Base-by-base conservation (phyloP, 306 rosid species). In the Cicer pinnatifidum region DNA sequence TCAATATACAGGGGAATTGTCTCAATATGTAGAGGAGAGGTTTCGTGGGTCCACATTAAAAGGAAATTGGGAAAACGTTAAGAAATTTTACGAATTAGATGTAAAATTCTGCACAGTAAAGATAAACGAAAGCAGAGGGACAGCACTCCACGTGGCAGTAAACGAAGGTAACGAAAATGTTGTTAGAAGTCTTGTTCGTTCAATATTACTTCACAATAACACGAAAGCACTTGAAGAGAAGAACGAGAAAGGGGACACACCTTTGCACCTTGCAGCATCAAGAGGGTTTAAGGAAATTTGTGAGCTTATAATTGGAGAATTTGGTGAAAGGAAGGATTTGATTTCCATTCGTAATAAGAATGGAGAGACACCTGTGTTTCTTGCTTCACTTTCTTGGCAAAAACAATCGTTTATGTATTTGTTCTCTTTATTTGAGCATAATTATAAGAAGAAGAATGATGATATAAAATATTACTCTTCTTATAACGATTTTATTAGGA, bases 141-240 rank as follows among this genome's bases (percentile, higher is more conserved):
- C 91, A n/a, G 88, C 81, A 35, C 47, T 89, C 8, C 95, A 89
- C 20, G 23, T 87, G 70, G 88, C 90, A 9, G 85, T 78, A 11
- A 63, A 79, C 2, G 86, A 84, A 5, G 72, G 68, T n/a, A 63
- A 62, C 17, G 71, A 59, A 13, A 7, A 12, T 0, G n/a, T n/a
- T 0, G 84, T 87, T 11, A 54, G 67, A 19, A 0, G 0, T 16
- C 71, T 82, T 0, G 67, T 83, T 12, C 0, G 3, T 0, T 0
- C 7, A 13, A 58, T 69, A n/a, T 0, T 8, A n/a, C 0, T 1
- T 0, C 7, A 57, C 5, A 2, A 6, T 0, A 28, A 0, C 0
- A 13, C 0, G 0, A 0, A 10, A 1, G 83, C 67, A 7, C 73
- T 81, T 0, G 0, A 0, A n/a, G 0, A 20, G 2, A 4, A 5